A percentile compares a stretch with the other conserved stretches of the same genome.
Conservation (phyloP, 1,284 basidiomycete genomes). For the Somion occarium region DNA sequence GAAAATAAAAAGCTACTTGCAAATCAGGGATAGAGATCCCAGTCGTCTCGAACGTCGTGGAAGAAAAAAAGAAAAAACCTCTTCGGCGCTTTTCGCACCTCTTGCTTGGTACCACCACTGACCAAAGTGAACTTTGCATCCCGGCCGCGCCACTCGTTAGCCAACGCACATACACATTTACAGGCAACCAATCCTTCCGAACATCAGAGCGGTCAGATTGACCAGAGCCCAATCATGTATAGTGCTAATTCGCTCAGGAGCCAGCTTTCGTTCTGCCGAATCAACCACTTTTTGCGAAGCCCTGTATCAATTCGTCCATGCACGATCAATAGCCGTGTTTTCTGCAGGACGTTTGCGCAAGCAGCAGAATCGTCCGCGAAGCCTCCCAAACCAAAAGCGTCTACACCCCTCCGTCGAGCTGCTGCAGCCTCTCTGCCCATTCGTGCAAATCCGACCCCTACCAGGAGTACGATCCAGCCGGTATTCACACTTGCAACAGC, state of each 20-base stretch:
- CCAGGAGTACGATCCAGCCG: conserved; percentile 66
- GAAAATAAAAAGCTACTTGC: no score
- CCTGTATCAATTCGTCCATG: neutral
- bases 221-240: no score
- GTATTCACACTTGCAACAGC: conserved; percentile 76
- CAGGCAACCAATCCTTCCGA: no score
- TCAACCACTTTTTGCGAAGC: neutral
- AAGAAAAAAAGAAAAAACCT: no score
- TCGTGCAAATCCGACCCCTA: conserved; percentile 74
- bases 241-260: neutral
- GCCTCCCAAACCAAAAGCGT: conserved; percentile 68
- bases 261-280: neutral
- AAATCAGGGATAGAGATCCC: no score
- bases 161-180: no score
- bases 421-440: conserved; percentile 75
- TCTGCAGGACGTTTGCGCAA: neutral
- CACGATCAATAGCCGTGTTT: neutral
- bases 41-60: no score
- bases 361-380: conserved; percentile 16
- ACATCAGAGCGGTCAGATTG: no score
- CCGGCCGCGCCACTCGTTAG: no score
- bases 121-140: no score
- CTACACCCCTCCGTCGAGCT: conserved; percentile 65
- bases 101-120: no score
- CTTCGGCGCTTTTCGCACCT: no score